A percentile compares a stretch with the other conserved stretches of the same genome.
phyloP scores from a whole-genome alignment of 768 basidiomycete species.

The Lactarius indigo region DNA sequence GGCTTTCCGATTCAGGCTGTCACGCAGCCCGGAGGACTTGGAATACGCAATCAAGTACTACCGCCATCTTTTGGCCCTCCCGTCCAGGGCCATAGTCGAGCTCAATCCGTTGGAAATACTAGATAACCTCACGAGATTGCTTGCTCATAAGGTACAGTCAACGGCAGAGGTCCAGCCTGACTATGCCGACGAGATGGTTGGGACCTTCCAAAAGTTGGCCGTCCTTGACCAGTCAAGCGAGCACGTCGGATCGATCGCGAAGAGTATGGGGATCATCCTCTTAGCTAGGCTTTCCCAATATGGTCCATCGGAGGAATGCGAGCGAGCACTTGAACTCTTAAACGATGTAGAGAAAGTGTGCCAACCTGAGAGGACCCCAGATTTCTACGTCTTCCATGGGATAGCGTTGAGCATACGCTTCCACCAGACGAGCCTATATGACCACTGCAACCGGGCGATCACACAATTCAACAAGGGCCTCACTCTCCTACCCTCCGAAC shows the following conservation, averaged over 20 bases:
- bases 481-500: background rate
- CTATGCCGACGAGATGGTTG: background rate
- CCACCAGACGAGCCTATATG: conserved; percentile 10
- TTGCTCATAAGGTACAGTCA: background rate
- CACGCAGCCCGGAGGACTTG: background rate
- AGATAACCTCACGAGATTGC: conserved; percentile 1
- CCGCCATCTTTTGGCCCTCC: conserved; percentile 3
- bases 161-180: background rate
- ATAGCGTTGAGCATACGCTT: background rate
- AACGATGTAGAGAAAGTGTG: background rate
- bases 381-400: background rate
- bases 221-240: background rate
- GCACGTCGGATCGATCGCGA: background rate
- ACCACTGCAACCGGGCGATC: background rate
- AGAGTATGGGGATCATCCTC: background rate
- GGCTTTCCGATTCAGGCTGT: conserved; percentile 1
- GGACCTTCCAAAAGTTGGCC: background rate
- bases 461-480: conserved; percentile 1
- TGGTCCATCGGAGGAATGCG: background rate
- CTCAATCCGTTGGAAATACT: background rate
- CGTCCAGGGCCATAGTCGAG: background rate
- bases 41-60: background rate
- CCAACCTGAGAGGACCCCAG: background rate
- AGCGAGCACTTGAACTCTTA: background rate
- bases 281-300: background rate